Base-by-base conservation (phyloP, 306 rosid species). In the Vachellia pachyceras region DNA sequence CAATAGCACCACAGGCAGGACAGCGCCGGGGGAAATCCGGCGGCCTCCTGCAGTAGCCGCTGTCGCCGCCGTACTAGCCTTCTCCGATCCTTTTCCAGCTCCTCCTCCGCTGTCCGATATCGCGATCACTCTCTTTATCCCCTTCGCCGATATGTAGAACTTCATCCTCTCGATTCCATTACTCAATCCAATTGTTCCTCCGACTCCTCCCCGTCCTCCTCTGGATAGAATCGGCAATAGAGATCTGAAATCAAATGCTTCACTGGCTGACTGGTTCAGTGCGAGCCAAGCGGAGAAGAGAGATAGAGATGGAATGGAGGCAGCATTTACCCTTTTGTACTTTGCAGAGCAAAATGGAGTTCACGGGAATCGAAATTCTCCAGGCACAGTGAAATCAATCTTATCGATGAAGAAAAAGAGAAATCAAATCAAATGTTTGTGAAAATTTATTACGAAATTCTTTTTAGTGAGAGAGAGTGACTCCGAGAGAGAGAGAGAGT, bases 71-170 rank as follows among this genome's bases (percentile, higher is more conserved):
- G 85, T 36, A 25, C 5, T 79, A 33, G 84, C 40, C 69, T 88
- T 73, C 11, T 82, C 76, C 5, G 84, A 74, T 45, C 72, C 88
- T 42, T 92, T 89, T 0, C 87, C 88, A 66, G 88, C 54, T 85
- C 89, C 60, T 52, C 58, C 58, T 3, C 22, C 23, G 55, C 8
- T 15, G 85, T 85, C 88, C 1, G 97, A 84, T 75, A 92, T 90
- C 2, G 94, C 86, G 18, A 68, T 40, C 7, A 89, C 81, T 70
- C 90, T 79, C 87, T 91, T 94, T 65, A 91, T 90, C 57, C 97
- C 97, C 76, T 85, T 90, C 11, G 97, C 63, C 8, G 97, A 94
- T 80, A 92, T 92, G 74, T 91, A 94, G 69, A 90, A 91, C 92
- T 92, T 94, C 98, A 94, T 92, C 72, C 69, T 83, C 82, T 47